Evolutionary conservation across 371 early-diverging fungal species (phyloP).

Genomic region (Mortierella sp.): DNA sequence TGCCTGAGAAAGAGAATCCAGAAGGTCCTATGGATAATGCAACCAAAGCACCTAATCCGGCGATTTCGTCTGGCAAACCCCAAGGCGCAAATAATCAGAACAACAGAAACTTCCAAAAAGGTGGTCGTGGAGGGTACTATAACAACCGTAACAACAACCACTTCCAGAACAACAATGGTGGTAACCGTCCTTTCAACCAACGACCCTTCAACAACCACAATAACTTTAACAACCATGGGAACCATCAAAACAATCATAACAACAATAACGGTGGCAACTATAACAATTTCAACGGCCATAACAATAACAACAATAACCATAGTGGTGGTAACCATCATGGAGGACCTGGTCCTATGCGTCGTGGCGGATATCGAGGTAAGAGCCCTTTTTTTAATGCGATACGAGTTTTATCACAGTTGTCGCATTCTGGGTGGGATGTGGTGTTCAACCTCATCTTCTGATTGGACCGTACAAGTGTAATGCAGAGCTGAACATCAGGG

Average conservation of each 20-base stretch:
- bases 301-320: conserved; percentile 11
- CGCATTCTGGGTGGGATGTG: not conserved
- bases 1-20: conserved; percentile 2
- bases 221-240: conserved; percentile 20
- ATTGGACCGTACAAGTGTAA: not conserved
- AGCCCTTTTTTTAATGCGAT: not conserved
- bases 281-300: conserved; percentile 4
- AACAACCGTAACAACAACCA: conserved; percentile 22
- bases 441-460: not conserved
- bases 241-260: conserved; percentile 9
- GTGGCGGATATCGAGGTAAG: conserved; percentile 53
- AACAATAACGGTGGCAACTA: conserved; percentile 14
- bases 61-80: conserved; percentile 2
- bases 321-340: conserved; percentile 18
- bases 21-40: conserved; percentile 13
- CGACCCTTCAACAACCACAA: conserved; percentile 21
- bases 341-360: conserved; percentile 50
- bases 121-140: conserved; percentile 26
- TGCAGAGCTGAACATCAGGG: not conserved
- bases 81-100: conserved; percentile 9
- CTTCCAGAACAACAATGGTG: conserved; percentile 27
- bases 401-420: conserved; percentile 8
- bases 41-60: conserved; percentile 12
- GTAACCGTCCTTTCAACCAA: conserved; percentile 27
- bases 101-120: conserved; percentile 24